A percentile compares a stretch with the other conserved stretches of the same genome.
Evolutionary conservation across 2,329 filamentous ascomycete genomes (phyloP).

Genomic region (Verticillium longisporum): DNA sequence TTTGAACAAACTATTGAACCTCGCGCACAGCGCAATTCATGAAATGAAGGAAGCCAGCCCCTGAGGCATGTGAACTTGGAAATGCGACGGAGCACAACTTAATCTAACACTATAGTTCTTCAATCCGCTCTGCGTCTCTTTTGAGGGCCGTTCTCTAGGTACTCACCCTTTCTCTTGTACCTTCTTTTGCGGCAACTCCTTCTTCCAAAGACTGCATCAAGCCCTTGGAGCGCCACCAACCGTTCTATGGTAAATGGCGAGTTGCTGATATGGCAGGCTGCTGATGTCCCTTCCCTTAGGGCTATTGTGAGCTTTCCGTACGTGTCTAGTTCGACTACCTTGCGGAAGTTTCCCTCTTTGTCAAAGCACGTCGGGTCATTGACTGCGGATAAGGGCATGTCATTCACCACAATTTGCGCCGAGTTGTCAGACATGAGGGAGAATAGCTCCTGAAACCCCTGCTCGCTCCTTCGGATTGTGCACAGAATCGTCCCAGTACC

Average conservation of each 20-base stretch:
- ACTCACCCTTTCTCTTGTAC: neutral
- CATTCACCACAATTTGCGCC: neutral
- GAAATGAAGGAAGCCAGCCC: neutral
- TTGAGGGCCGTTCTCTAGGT: neutral
- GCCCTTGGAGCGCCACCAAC: neutral
- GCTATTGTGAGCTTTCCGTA: neutral
- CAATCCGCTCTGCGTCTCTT: neutral
- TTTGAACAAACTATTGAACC: neutral
- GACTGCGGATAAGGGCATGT: neutral
- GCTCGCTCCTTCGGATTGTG: neutral
- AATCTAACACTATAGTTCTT: neutral
- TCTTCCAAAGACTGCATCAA: neutral
- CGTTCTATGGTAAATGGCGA: neutral
- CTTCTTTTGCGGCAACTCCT: neutral
- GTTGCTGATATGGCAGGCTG: neutral
- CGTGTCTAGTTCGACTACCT: neutral
- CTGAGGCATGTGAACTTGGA: neutral
- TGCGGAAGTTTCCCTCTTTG: neutral
- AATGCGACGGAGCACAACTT: neutral
- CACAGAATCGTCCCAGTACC: neutral
- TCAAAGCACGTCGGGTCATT: neutral
- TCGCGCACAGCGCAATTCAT: neutral
- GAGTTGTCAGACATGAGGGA: neutral
- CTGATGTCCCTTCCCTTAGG: neutral
- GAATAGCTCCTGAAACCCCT: neutral